A percentile compares a stretch with the other conserved stretches of the same genome.
Conservation (phyloP, 768 basidiomycete species). For the Suillus alpinus region DNA sequence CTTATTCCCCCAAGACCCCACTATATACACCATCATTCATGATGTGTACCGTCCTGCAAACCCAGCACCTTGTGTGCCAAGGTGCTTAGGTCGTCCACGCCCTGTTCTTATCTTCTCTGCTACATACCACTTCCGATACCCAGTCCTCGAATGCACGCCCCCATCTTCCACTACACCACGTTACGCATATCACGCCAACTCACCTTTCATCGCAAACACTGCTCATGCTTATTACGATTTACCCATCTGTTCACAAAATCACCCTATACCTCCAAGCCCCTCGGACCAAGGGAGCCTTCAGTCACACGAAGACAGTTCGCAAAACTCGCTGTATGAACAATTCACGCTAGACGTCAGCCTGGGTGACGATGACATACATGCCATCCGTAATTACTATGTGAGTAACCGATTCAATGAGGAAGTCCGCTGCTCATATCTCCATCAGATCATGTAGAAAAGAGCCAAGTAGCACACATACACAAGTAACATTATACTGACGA, state of each 20-base stretch:
- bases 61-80: slow-evolving; percentile 18
- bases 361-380: too few species aligned
- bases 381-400: slow-evolving; percentile 35
- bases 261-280: neutral
- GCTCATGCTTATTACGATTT: neutral
- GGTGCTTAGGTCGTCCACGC: slow-evolving; percentile 19
- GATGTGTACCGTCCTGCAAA: slow-evolving; percentile 43
- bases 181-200: neutral
- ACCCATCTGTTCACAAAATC: neutral
- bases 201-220: neutral
- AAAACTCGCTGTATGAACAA: slow-evolving; percentile 17
- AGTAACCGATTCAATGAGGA: slow-evolving; percentile 15
- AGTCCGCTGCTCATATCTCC: slow-evolving; percentile 8
- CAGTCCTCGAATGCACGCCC: slow-evolving; percentile 13
- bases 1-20: slow-evolving; percentile 50
- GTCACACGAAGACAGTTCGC: slow-evolving; percentile 6
- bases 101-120: slow-evolving; percentile 49
- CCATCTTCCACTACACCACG: slow-evolving; percentile 15
- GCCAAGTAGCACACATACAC: neutral
- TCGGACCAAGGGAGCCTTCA: neutral
- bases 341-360: slow-evolving; percentile 28
- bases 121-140: slow-evolving; percentile 54
- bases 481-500: neutral
- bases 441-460: slow-evolving; percentile 21
- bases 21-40: slow-evolving; percentile 63